Base-by-base conservation (phyloP, 257 asterid genomes). In the Plectranthus barbatus region DNA sequence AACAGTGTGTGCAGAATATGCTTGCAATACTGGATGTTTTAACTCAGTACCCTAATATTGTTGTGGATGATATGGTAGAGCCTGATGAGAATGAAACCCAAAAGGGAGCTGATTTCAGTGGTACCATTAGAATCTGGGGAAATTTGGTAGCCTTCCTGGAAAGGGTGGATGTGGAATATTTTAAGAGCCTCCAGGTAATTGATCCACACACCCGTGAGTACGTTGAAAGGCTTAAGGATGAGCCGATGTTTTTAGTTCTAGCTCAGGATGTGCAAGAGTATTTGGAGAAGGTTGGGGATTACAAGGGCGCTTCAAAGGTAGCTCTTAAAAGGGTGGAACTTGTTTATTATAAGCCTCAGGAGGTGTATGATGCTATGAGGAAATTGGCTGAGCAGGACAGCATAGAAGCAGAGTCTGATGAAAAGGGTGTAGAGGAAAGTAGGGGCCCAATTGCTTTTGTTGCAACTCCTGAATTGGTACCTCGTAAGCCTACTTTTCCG, bases 171-270 rank as follows among this genome's bases (percentile, higher is more conserved):
- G 78, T 85, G 19, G 99, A 93, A 56, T 93, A 83, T 67, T 93
- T 93, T 61, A 93, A 90, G 82, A 85, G 95, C 69, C 84, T 92
- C 69, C 99, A 92, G 79, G 96, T 90, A 47, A 92, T 89, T 56
- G 99, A 92, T 73, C 99, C 99, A 5, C 97, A 92, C 76, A 89
- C 97, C 9, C 91, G 90, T 56, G 97, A 89, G 68, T 92, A 89
- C 67, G 90, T 89, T 48, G 91, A 85, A 84, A 85, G 99, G 82
- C 95, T 90, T 19, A 83, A 80, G 68, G 97, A 93, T 53, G 99
- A 93, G 62, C 99, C 99, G 0, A 52, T 71, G 74, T 79, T 93
- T 66, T 72, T 85, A 20, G 90, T 93, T 79, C 91, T 90, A 47
- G 88, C 99, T 24, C 94, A 93, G 72, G 81, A 87, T 74, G 87